Evolutionary conservation across 331 rosid genomes (phyloP), one percentile per base, ranked within the genome.

Genomic region (Acacia pycnantha): DNA sequence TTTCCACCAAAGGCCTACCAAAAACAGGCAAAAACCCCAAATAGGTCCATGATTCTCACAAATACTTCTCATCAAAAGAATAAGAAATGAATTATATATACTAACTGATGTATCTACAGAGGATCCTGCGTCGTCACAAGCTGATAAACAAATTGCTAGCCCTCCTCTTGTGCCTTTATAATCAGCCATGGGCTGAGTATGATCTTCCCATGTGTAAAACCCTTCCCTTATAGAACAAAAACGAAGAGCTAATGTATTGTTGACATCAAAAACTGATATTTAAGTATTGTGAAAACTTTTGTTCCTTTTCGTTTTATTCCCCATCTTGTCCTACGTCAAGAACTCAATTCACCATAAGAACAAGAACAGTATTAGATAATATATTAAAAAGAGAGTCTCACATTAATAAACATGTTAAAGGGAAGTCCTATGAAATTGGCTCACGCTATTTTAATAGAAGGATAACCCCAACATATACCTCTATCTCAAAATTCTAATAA

Each of bases 121-220:
- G 54, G 70, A 88, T 84, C 83, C 91, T 70, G 82, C 68, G 46
- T 91, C 96, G 41, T 77, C 87, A 77, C 91, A 91, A 54, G 96
- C 90, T 29, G 92, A 87, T 70, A 91, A 76, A 41, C 88, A 89
- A 58, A 91, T 58, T 33, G 90, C 94, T 18, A 90, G 65, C 35
- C 94, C 92, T 78, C 94, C 92, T 24, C 72, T 81, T 3, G 92
- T 90, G 69, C 93, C 96, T 87, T 88, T 91, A 74, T 84, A 67
- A 51, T 35, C 76, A 53, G 82, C 80, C 68, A 72, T 67, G 15
- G 43, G 79, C 14, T 26, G 19, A 65, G 81, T 51, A 0, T 90
- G 90, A 78, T 88, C 89, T 81, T 90, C 82, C 93, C 96, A 89
- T 44, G 4, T 33, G 44, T 86, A 82, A 62, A 33, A 53, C 24